Conservation (phyloP, 306 rosid species). For the Potentilla sterilis region DNA sequence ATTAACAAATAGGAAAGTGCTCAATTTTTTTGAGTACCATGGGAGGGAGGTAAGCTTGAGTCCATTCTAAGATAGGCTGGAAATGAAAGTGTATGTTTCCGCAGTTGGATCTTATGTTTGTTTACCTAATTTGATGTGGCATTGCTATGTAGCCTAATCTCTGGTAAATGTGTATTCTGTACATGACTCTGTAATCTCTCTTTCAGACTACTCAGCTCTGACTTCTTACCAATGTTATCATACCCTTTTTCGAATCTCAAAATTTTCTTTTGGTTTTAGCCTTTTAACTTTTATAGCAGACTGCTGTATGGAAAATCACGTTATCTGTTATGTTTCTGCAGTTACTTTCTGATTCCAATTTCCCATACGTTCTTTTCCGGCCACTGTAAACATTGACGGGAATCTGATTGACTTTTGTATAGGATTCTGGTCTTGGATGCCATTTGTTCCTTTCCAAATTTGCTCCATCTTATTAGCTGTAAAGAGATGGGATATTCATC, state of each 20-base stretch:
- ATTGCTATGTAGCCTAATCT: slow-evolving; percentile 11
- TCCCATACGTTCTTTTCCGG: slow-evolving; percentile 11
- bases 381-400: background rate
- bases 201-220: slow-evolving; percentile 27
- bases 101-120: slow-evolving; percentile 11
- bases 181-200: slow-evolving; percentile 34
- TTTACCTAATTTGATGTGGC: slow-evolving; percentile 10
- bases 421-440: slow-evolving; percentile 5
- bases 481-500: slow-evolving; percentile 20
- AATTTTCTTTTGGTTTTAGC: slow-evolving; percentile 31
- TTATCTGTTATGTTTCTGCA: slow-evolving; percentile 1
- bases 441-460: slow-evolving; percentile 19
- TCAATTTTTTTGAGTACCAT: slow-evolving; percentile 30
- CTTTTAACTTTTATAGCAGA: slow-evolving; percentile 30
- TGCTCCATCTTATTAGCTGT: slow-evolving; percentile 22
- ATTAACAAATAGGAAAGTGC: slow-evolving; percentile 46
- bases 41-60: slow-evolving; percentile 30
- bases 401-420: background rate
- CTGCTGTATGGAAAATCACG: background rate
- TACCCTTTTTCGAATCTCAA: slow-evolving; percentile 24
- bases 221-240: slow-evolving; percentile 24
- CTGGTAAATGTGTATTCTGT: slow-evolving; percentile 33
- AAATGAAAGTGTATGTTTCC: slow-evolving; percentile 29
- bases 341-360: slow-evolving; percentile 30
- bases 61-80: slow-evolving; percentile 20